These are phyloP conservation scores for Leishmania turanica DNA, from an alignment of 208 protist species.

Conservation along the genomic window DNA sequence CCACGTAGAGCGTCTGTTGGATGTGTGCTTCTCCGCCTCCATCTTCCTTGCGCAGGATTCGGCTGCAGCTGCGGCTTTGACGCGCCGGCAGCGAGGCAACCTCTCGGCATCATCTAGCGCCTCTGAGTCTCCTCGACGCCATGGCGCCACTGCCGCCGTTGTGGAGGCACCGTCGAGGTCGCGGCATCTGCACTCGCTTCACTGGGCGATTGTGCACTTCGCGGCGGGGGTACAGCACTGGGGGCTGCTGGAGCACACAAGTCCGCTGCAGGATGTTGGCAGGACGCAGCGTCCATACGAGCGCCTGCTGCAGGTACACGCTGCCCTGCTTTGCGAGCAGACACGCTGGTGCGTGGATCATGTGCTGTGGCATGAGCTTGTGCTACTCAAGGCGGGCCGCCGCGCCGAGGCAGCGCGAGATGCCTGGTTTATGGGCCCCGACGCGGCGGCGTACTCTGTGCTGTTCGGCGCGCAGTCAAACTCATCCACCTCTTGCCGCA, in stretches of 20 bases:
- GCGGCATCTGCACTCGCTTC: conserved; percentile 40
- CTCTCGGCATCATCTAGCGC: background rate
- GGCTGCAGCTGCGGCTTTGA: conserved; percentile 9
- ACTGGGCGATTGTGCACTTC: conserved; percentile 75
- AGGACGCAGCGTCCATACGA: conserved; percentile 31
- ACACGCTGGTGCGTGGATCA: conserved; percentile 11
- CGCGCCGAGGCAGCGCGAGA: conserved; percentile 7
- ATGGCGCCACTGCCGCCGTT: background rate
- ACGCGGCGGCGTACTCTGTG: conserved; percentile 1
- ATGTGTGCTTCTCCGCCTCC: conserved; percentile 53
- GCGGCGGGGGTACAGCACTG: conserved; percentile 51
- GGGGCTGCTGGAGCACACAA: conserved; percentile 61
- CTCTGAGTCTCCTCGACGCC: background rate
- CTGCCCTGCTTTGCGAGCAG: conserved; percentile 35
- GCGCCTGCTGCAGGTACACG: conserved; percentile 48
- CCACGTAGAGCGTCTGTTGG: conserved; percentile 66
- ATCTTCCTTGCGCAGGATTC: conserved; percentile 64
- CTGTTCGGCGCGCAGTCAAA: background rate
- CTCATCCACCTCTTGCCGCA: background rate
- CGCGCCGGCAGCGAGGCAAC: background rate
- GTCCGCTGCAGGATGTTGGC: conserved; percentile 32
- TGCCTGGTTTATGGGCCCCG: conserved; percentile 22
- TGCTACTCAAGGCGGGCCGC: conserved; percentile 27
- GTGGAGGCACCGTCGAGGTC: background rate
- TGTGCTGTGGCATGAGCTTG: conserved; percentile 21